Conservation (phyloP, 306 rosid species). For the Cucumis cinereus region DNA sequence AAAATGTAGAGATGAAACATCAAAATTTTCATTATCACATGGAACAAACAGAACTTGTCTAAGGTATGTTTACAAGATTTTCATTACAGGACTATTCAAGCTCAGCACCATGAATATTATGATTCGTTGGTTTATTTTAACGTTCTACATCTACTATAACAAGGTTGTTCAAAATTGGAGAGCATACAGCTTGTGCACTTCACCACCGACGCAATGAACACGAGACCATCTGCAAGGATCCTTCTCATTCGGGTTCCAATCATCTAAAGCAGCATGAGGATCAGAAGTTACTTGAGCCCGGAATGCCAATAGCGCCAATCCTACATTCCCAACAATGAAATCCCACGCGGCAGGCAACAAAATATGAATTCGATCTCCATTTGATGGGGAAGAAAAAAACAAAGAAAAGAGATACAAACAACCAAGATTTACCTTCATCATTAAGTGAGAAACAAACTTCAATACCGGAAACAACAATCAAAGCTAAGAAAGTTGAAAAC, state of each 20-base stretch:
- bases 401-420: background rate
- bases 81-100: background rate
- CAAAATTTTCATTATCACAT: too few relatives aligned
- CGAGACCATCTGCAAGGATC: constrained; percentile 74
- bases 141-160: background rate
- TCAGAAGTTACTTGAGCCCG: constrained; percentile 42
- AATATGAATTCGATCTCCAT: background rate
- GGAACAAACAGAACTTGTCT: background rate
- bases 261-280: constrained; percentile 44
- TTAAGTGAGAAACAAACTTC: constrained; percentile 41
- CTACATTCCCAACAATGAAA: constrained; percentile 31
- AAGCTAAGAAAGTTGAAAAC: constrained; percentile 34
- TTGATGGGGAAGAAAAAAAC: background rate
- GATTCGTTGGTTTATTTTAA: background rate
- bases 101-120: background rate
- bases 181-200: constrained; percentile 52
- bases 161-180: background rate
- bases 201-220: constrained; percentile 42
- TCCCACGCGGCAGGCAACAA: background rate
- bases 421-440: constrained; percentile 53
- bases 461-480: constrained; percentile 30
- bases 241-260: constrained; percentile 55
- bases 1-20: constrained; percentile 14
- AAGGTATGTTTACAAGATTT: background rate
- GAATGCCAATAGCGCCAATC: constrained; percentile 46